These are phyloP conservation scores for Salvia miltiorrhiza DNA, from an alignment of 257 asterid species.

Conservation along the genomic window DNA sequence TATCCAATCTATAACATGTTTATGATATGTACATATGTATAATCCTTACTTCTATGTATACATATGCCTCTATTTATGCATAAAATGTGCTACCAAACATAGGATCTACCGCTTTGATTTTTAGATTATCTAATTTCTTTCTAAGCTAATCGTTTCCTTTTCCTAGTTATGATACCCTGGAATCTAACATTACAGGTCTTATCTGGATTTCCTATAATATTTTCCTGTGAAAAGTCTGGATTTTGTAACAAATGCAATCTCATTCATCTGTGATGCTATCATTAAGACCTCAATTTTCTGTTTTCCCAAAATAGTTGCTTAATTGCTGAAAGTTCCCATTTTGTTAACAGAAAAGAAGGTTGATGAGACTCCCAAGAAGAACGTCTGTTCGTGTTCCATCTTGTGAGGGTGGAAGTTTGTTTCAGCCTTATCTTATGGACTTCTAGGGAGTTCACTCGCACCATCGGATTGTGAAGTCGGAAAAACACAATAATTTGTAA, in stretches of 20 bases:
- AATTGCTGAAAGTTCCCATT: slow-evolving; percentile 26
- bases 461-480: slow-evolving; percentile 35
- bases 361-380: slow-evolving; percentile 38
- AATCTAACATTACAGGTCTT: background rate
- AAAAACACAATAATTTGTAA: slow-evolving; percentile 46
- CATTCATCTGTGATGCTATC: background rate
- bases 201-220: background rate
- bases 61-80: background rate
- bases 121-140: no score
- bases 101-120: background rate
- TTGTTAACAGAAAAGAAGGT: slow-evolving; percentile 45
- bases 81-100: background rate
- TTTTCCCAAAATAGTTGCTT: background rate
- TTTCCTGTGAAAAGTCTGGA: background rate
- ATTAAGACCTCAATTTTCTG: background rate
- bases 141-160: background rate
- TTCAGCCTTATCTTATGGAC: slow-evolving; percentile 27
- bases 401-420: slow-evolving; percentile 33
- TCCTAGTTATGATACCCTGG: background rate
- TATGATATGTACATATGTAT: background rate
- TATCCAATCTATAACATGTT: background rate
- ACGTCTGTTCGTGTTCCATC: slow-evolving; percentile 38
- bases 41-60: background rate
- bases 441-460: slow-evolving; percentile 22
- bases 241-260: slow-evolving; percentile 1